Conservation (phyloP, 768 basidiomycete genomes). For the Clitopilus passeckerianus region DNA sequence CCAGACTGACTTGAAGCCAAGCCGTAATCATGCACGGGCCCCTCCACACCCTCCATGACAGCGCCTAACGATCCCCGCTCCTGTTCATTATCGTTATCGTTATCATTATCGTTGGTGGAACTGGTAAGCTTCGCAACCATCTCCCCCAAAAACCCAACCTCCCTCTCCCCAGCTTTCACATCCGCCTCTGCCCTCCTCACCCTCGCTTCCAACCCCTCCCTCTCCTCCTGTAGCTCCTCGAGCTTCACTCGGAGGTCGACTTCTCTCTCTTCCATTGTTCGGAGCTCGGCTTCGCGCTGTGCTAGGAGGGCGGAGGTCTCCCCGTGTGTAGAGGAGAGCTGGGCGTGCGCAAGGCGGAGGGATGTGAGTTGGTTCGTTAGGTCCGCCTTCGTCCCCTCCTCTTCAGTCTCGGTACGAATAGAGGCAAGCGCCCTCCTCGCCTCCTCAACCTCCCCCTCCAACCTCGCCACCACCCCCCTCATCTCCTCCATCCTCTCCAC, state of each 20-base stretch:
- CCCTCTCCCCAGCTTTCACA: background rate
- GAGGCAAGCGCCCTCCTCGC: slow-evolving; percentile 38
- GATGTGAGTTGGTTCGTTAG: slow-evolving; percentile 53
- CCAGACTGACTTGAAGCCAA: no score
- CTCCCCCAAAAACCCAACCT: slow-evolving; percentile 4
- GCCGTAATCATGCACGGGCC: no score
- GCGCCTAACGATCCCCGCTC: no score
- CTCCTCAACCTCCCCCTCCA: slow-evolving; percentile 67
- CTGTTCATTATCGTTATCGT: no score
- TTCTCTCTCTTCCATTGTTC: slow-evolving; percentile 18
- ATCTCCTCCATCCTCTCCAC: slow-evolving; percentile 46
- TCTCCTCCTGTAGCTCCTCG: background rate
- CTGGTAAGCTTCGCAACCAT: no score
- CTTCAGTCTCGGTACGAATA: slow-evolving; percentile 27
- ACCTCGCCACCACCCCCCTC: slow-evolving; percentile 44
- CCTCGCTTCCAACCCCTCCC: slow-evolving; percentile 20
- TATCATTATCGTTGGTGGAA: no score
- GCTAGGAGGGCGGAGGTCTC: slow-evolving; percentile 10
- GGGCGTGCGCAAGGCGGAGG: slow-evolving; percentile 59
- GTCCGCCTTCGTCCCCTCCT: slow-evolving; percentile 38
- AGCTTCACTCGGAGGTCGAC: background rate
- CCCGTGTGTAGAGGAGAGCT: slow-evolving; percentile 23
- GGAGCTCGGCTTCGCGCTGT: slow-evolving; percentile 1
- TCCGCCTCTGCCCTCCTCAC: background rate
- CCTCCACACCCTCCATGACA: no score